A percentile compares a stretch with the other conserved stretches of the same genome.
phyloP scores from a whole-genome alignment of 306 rosid genomes.

The Pterocarpus santalinus region DNA sequence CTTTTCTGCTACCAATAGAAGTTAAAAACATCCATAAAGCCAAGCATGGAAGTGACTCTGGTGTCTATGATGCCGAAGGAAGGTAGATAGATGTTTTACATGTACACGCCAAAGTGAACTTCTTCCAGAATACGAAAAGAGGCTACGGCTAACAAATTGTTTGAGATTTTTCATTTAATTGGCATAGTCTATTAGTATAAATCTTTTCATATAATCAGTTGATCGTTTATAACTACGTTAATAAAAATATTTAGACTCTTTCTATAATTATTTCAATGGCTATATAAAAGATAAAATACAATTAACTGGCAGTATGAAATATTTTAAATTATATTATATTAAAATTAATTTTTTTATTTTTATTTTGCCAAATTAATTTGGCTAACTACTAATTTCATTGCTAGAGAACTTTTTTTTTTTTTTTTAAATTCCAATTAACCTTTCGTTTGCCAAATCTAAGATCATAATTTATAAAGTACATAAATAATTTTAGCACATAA shows the following conservation, averaged over 20 bases:
- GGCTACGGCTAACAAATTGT: background rate
- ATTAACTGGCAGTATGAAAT: no score
- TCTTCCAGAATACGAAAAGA: no score
- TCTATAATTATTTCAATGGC: no score
- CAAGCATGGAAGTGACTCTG: constrained; percentile 93
- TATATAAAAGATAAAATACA: no score
- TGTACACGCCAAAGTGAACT: background rate
- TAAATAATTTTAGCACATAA: background rate
- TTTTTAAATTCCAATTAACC: no score
- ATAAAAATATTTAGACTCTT: no score
- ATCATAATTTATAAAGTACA: background rate
- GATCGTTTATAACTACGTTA: no score
- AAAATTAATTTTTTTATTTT: background rate
- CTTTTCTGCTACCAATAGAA: constrained; percentile 71
- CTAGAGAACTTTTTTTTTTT: background rate
- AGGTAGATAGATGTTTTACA: constrained; percentile 58
- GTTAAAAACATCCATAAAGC: constrained; percentile 63
- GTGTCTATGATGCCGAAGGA: constrained; percentile 81
- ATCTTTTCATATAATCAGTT: no score
- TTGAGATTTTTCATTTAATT: background rate
- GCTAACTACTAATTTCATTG: background rate
- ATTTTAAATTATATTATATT: no score
- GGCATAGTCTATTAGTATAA: background rate
- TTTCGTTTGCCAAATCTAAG: no score
- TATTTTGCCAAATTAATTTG: background rate